Evolutionary conservation across 2,329 filamentous ascomycete species (phyloP), one percentile per base, ranked within the genome.

Genomic region (Fusarium oligoseptatum): DNA sequence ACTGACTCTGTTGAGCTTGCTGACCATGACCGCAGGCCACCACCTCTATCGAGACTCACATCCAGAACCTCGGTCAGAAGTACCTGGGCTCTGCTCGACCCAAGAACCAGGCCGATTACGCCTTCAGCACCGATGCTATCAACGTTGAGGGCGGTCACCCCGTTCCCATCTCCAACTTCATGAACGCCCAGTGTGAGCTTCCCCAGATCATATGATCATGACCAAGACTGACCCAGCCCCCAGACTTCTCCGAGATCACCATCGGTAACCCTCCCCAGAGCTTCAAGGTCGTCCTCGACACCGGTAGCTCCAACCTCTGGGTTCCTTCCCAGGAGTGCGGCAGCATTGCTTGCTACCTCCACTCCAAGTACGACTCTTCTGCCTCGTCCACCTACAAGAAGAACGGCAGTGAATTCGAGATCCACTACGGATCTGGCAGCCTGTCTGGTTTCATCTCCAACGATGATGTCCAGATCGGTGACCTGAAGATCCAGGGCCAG

Each of bases 221-320:
- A 9, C 9, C 22, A 11, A 12, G 4, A 29, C 77, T 81, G 52
- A 80, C 71, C 27, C 6, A 48, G 9, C 36, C 6, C 10, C 12
- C 71, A 97, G 95, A 99, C 89, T 99, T 98, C 91, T 97, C 96
- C 78, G 95, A 98, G 85, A 98, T 99, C 84, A 90, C 91, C 78
- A 91, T 99, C 83, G 97, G 97, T 76, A 96, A 92, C 58, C 97
- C 97, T 76, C 92, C 97, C 37, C 97, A 99, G 88, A 89, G 87
- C 78, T 99, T 99, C 92, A 99, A 99, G 91, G 97, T 99, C 77
- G 93, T 99, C 75, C 93, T 99, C 75, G 97, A 99, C 85, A 99
- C 97, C 32, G 97, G 97, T 80, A 98, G 95, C 89, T 98, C 97
- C 84, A 99, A 99, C 89, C 91, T 99, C 74, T 99, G 97, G 97